phyloP scores from a whole-genome alignment of 106 monocot species.

The Dioscorea dumetorum region DNA sequence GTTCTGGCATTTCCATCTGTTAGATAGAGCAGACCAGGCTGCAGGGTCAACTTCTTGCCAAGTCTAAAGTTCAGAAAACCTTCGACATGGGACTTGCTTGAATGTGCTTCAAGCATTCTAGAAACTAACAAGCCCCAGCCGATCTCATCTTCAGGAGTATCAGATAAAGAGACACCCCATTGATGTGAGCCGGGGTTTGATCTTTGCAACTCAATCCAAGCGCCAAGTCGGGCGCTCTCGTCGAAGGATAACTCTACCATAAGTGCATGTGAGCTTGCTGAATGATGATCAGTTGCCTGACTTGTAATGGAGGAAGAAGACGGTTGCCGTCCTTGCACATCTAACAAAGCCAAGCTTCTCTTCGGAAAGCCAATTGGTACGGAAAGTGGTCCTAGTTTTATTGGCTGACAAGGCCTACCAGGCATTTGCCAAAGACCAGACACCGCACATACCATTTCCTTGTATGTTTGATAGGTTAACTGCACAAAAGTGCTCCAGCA shows the following conservation, averaged over 20 bases:
- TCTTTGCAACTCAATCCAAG: conserved; percentile 72
- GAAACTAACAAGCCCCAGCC: conserved; percentile 74
- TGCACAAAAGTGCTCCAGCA: conserved; percentile 47
- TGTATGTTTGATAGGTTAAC: conserved; percentile 42
- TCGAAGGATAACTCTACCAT: conserved; percentile 58
- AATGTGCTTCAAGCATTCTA: conserved; percentile 28
- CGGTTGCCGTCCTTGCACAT: background rate
- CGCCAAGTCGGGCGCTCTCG: conserved; percentile 33
- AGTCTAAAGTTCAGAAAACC: conserved; percentile 63
- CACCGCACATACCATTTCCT: conserved; percentile 44
- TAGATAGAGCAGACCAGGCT: conserved; percentile 57
- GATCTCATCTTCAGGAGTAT: conserved; percentile 60
- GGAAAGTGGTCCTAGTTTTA: conserved; percentile 31
- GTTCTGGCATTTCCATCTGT: conserved; percentile 30
- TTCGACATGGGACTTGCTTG: conserved; percentile 45
- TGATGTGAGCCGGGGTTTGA: conserved; percentile 13
- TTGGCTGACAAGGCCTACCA: conserved; percentile 11
- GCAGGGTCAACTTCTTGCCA: conserved; percentile 47
- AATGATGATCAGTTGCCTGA: conserved; percentile 2
- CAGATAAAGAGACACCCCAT: conserved; percentile 58
- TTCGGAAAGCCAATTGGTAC: conserved; percentile 19
- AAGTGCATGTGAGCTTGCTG: conserved; percentile 43
- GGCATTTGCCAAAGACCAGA: conserved; percentile 47
- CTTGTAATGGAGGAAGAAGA: conserved; percentile 1
- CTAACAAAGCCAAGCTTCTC: conserved; percentile 3